These are phyloP conservation scores for Cucurbitaria berberidis DNA, from an alignment of 2,329 filamentous ascomycete species.

Conservation along the genomic window DNA sequence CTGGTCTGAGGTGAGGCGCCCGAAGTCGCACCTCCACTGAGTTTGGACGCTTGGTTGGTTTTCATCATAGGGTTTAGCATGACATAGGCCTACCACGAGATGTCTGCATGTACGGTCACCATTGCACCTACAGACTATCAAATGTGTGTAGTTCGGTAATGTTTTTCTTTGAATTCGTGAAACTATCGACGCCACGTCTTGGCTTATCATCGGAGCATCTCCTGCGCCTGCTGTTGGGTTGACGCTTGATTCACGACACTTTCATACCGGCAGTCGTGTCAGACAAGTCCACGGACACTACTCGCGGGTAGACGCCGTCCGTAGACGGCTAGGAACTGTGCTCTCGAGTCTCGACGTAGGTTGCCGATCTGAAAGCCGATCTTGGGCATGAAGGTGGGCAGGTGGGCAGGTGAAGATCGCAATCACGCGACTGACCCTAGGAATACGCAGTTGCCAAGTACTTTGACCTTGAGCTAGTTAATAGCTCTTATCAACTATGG, in stretches of 20 bases:
- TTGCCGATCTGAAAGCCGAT: slow-evolving; percentile 31
- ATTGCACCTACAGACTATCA: slow-evolving; percentile 4
- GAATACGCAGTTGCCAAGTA: too few species aligned
- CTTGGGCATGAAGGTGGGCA: slow-evolving; percentile 26
- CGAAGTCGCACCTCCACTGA: slow-evolving; percentile 28
- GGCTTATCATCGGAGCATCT: slow-evolving; percentile 12
- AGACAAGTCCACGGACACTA: slow-evolving; percentile 24
- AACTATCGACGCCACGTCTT: slow-evolving; percentile 12
- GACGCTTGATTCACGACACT: neutral
- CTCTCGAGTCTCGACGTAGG: slow-evolving; percentile 26
- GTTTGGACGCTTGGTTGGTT: neutral
- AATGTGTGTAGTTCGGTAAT: slow-evolving; percentile 4
- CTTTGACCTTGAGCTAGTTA: neutral
- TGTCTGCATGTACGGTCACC: slow-evolving; percentile 9
- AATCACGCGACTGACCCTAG: slow-evolving; percentile 31
- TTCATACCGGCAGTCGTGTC: slow-evolving; percentile 4
- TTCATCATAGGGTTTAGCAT: slow-evolving; percentile 5
- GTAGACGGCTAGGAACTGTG: slow-evolving; percentile 20
- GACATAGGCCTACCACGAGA: slow-evolving; percentile 13
- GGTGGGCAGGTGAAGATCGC: slow-evolving; percentile 28
- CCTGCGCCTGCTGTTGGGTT: slow-evolving; percentile 7
- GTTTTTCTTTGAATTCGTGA: slow-evolving; percentile 8
- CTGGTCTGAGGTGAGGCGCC: slow-evolving; percentile 21
- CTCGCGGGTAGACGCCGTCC: slow-evolving; percentile 27
- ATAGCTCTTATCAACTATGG: slow-evolving; percentile 4